A percentile compares a stretch with the other conserved stretches of the same genome.
These are phyloP conservation scores for Eutrema japonicum DNA, from an alignment of 345 rosid species.

Conservation along the genomic window DNA sequence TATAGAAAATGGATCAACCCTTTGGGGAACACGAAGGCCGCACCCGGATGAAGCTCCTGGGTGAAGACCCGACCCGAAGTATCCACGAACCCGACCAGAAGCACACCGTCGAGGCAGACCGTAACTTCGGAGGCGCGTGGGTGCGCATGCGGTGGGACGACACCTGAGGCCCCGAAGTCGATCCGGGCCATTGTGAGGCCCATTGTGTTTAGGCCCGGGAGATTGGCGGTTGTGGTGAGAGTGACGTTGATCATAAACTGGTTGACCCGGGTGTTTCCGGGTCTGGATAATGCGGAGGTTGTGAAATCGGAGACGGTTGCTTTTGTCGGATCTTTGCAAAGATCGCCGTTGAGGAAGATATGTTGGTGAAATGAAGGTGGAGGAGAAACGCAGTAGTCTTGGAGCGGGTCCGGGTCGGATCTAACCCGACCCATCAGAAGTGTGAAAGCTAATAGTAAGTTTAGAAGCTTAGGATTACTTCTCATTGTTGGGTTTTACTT, in stretches of 20 bases:
- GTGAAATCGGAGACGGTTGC: slow-evolving; percentile 53
- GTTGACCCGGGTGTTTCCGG: slow-evolving; percentile 52
- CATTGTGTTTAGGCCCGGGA: slow-evolving; percentile 80
- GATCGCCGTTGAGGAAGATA: slow-evolving; percentile 55
- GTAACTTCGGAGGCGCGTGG: slow-evolving; percentile 84
- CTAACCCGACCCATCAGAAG: slow-evolving; percentile 48
- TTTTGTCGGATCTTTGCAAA: slow-evolving; percentile 57
- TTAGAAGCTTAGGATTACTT: slow-evolving; percentile 17
- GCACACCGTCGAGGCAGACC: slow-evolving; percentile 55
- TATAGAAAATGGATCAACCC: slow-evolving; percentile 67
- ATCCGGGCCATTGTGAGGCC: slow-evolving; percentile 70
- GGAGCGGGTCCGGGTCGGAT: slow-evolving; percentile 73
- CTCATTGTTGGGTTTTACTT: slow-evolving; percentile 2
- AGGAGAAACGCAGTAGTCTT: slow-evolving; percentile 75
- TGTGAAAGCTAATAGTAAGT: slow-evolving; percentile 29
- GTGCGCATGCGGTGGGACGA: slow-evolving; percentile 64
- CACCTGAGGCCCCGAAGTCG: slow-evolving; percentile 53
- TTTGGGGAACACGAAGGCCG: slow-evolving; percentile 71
- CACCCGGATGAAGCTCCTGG: slow-evolving; percentile 58
- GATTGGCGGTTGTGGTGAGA: slow-evolving; percentile 49
- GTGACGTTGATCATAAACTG: slow-evolving; percentile 65
- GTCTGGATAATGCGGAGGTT: slow-evolving; percentile 61
- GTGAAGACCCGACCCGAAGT: slow-evolving; percentile 57
- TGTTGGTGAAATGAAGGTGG: slow-evolving; percentile 32
- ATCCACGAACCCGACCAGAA: slow-evolving; percentile 70